These are phyloP conservation scores for Penicillium sp. DNA, from an alignment of 2,329 filamentous ascomycete genomes.

Conservation along the genomic window DNA sequence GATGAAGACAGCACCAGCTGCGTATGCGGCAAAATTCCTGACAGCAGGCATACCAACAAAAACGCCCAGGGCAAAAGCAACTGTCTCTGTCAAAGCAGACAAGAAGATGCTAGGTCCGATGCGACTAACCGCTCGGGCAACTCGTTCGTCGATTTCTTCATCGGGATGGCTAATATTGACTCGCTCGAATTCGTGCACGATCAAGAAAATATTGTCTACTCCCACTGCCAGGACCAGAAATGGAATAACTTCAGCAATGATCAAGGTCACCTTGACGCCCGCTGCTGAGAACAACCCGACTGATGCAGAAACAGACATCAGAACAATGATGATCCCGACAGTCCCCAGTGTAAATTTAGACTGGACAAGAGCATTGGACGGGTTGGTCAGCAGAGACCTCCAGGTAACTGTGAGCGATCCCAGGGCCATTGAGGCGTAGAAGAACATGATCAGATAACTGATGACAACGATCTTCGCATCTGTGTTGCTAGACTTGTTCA, in stretches of 20 bases:
- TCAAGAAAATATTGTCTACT: constrained; percentile 98
- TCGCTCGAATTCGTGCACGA: constrained; percentile 96
- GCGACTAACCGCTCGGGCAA: constrained; percentile 83
- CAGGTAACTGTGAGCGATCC: constrained; percentile 82
- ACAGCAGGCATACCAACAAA: constrained; percentile 98
- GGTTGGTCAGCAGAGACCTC: constrained; percentile 74
- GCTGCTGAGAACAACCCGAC: constrained; percentile 91
- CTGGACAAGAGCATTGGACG: constrained; percentile 80
- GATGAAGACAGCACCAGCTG: constrained; percentile 92
- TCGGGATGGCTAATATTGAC: constrained; percentile 91
- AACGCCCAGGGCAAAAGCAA: constrained; percentile 86
- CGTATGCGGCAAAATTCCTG: constrained; percentile 94
- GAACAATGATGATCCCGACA: constrained; percentile 87
- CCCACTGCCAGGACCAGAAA: constrained; percentile 95
- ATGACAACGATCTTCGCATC: constrained; percentile 95
- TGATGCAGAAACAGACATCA: constrained; percentile 95
- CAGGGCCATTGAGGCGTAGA: constrained; percentile 90
- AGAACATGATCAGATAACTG: constrained; percentile 98
- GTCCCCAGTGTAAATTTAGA: constrained; percentile 97
- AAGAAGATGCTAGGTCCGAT: constrained; percentile 97
- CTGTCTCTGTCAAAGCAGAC: constrained; percentile 90
- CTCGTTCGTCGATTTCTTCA: constrained; percentile 77
- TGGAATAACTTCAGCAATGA: constrained; percentile 97
- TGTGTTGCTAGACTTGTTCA: constrained; percentile 98
- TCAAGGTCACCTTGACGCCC: constrained; percentile 90